A percentile compares a stretch with the other conserved stretches of the same genome.
phyloP scores from a whole-genome alignment of 163 green algal genomes.

The Volvox carteri region DNA sequence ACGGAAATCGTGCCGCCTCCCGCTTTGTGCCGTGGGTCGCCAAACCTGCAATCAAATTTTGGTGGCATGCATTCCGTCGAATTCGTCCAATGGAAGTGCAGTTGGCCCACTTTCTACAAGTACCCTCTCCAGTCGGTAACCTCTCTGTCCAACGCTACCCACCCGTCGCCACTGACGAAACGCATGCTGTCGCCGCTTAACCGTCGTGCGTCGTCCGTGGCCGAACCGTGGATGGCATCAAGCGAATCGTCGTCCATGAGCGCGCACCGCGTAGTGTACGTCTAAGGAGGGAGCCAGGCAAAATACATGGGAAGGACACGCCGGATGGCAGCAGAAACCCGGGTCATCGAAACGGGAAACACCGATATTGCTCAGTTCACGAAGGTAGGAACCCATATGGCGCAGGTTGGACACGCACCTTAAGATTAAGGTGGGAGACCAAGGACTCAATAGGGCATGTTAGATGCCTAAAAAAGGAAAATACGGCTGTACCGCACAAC shows the following conservation, averaged over 20 bases:
- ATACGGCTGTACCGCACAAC: too few species aligned
- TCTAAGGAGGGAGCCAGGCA: slow-evolving; percentile 25
- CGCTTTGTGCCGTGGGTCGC: slow-evolving; percentile 52
- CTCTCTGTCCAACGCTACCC: not conserved
- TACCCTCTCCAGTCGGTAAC: too few species aligned
- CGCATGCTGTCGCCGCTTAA: slow-evolving; percentile 52
- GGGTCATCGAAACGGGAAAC: too few species aligned
- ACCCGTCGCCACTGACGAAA: slow-evolving; percentile 57
- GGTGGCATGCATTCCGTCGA: too few species aligned
- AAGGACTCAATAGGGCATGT: too few species aligned
- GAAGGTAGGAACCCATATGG: too few species aligned
- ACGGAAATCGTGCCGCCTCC: slow-evolving; percentile 38
- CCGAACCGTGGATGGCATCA: slow-evolving; percentile 36
- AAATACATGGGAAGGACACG: too few species aligned
- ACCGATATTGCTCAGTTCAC: too few species aligned
- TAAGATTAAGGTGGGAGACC: not conserved
- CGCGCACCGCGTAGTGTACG: slow-evolving; percentile 52
- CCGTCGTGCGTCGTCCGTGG: slow-evolving; percentile 35
- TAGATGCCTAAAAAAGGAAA: too few species aligned
- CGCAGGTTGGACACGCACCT: not conserved
- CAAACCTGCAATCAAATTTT: slow-evolving; percentile 33
- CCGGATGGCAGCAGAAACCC: not conserved
- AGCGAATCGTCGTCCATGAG: slow-evolving; percentile 54
- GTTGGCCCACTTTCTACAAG: too few species aligned
- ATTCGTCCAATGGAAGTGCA: too few species aligned